Base-by-base conservation (phyloP, 495 filamentous ascomycete species). In the Tetracladium marchalianum region DNA sequence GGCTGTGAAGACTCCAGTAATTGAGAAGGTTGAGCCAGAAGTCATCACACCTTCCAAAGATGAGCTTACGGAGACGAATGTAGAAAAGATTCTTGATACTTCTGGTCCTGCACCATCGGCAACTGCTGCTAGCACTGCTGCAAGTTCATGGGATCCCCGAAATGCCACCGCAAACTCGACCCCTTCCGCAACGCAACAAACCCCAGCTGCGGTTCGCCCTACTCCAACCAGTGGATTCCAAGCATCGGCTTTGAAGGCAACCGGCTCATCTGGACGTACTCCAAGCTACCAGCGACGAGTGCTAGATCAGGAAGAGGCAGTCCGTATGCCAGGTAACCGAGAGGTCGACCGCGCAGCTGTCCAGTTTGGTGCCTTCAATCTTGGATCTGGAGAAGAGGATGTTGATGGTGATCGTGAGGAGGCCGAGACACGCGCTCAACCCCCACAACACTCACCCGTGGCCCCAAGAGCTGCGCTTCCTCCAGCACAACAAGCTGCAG, bases 281-380 rank as follows among this genome's bases (percentile, higher is more conserved):
- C 74, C 87, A 27, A 85, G 81, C 54, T 85, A 81, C 57, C 80
- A 90, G 59, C 80, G 90, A 22, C 81, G 86, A 51, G 75, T 95
- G 35, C 73, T 93, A 55, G 89, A 96, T 51, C 92, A 99, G 58
- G 89, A 90, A 59, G 93, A 99, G 62, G 87, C 90, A 13, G 92
- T 99, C 32, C 85, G 95, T 41, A 97, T 99, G 92, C 92, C 92
- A 27, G 88, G 87, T n/a, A 95, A 96, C 64, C 89, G 94, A 55
- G 89, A 88, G 34, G 86, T 98, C 8, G 89, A 95, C 60, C 81
- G 87, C 43, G 77, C 90, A 40, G 83, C 88, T n/a, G 87, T 99
- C 35, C 93, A 97, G 60, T 99, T 99, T 64, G 92, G 92, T 42
- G 93, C 87, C 59, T 86, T 99, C 75, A 90, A 84, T 47, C 62